A percentile compares a stretch with the other conserved stretches of the same genome.
phyloP scores from a whole-genome alignment of 306 rosid genomes.

The Styphnolobium japonicum region DNA sequence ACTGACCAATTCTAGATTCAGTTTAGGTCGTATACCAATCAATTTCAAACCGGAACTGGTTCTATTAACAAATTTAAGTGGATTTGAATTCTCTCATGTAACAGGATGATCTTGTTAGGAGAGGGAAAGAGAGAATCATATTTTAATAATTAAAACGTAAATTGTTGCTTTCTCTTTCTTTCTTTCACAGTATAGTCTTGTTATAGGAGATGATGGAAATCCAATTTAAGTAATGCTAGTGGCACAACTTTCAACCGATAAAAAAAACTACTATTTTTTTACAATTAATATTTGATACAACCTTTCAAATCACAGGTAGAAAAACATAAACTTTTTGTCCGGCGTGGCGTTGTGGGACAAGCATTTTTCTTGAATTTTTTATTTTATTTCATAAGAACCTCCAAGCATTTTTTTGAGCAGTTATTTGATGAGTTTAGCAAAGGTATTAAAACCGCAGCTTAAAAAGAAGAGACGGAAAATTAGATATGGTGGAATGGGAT shows the following conservation, averaged over 20 bases:
- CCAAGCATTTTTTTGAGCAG: not conserved
- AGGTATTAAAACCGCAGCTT: not conserved
- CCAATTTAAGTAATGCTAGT: not conserved
- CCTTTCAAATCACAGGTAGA: not conserved
- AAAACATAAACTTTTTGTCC: too few species aligned
- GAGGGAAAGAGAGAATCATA: too few species aligned
- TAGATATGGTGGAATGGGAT: not conserved
- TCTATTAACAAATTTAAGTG: not conserved
- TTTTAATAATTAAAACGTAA: too few species aligned
- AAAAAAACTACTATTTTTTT: not conserved
- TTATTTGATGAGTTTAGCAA: not conserved
- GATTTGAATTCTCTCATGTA: too few species aligned
- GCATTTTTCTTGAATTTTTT: too few species aligned
- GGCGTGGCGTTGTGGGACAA: too few species aligned
- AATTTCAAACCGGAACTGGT: slow-evolving; percentile 7
- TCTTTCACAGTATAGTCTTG: too few species aligned
- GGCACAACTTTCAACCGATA: not conserved
- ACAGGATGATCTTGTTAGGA: too few species aligned
- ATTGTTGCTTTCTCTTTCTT: too few species aligned
- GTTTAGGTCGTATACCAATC: slow-evolving; percentile 2
- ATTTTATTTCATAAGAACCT: too few species aligned
- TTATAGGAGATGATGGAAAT: too few species aligned
- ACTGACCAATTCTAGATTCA: slow-evolving; percentile 1
- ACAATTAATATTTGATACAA: not conserved
- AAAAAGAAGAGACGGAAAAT: not conserved